Conservation (phyloP, 2,329 filamentous ascomycete species). For the Graphilbum fragrans region DNA sequence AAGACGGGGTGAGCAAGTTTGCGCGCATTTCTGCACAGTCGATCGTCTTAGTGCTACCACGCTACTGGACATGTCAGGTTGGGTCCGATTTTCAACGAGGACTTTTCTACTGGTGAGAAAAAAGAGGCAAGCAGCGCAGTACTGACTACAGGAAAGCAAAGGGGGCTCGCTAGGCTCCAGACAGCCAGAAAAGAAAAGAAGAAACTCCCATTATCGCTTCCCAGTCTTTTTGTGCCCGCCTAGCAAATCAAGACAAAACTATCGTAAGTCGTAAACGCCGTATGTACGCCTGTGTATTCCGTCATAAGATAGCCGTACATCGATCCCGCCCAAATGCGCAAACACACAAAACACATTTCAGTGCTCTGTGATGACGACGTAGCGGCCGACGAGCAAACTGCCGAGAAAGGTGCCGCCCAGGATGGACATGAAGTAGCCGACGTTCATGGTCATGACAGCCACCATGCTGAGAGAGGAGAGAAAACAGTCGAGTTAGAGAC, state of each 20-base stretch:
- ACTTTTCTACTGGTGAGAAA: no score
- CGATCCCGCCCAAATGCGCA: no score
- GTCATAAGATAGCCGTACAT: neutral
- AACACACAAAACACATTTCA: no score
- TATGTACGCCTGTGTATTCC: neutral
- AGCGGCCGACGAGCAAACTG: constrained; percentile 69
- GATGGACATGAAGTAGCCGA: constrained; percentile 67
- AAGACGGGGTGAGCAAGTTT: constrained; percentile 9
- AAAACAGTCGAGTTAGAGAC: constrained; percentile 1
- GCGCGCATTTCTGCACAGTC: constrained; percentile 10
- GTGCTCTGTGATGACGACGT: constrained; percentile 38
- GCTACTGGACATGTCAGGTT: neutral
- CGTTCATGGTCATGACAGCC: constrained; percentile 76
- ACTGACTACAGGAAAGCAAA: no score
- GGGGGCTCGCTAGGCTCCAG: no score
- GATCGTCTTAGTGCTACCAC: constrained; percentile 5
- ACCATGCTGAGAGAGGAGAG: constrained; percentile 57
- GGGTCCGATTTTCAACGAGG: no score
- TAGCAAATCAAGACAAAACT: neutral
- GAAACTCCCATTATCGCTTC: no score
- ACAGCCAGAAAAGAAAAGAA: no score
- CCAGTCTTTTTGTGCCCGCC: no score
- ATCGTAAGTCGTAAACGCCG: neutral
- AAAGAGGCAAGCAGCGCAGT: no score
- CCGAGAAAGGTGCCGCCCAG: constrained; percentile 73